A percentile compares a stretch with the other conserved stretches of the same genome.
Evolutionary conservation across 1,284 basidiomycete genomes (phyloP).

Genomic region (Neonothopanus nambi): DNA sequence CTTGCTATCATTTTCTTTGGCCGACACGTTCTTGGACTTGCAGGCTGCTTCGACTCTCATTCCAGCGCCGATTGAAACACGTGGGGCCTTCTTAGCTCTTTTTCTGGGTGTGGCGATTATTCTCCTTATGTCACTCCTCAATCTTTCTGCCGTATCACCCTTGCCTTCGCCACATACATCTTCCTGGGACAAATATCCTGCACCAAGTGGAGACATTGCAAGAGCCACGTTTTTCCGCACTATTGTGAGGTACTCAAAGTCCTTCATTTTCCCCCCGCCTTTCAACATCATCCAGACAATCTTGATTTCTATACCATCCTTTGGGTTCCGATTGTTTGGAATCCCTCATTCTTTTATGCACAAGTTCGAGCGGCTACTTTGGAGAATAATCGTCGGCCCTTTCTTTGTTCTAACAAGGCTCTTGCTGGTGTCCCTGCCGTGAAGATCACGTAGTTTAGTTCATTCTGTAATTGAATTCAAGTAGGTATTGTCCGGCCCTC

Average conservation of each 20-base stretch:
- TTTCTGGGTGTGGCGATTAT: slow-evolving; percentile 30
- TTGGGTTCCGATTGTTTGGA: slow-evolving; percentile 22
- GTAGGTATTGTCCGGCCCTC: too few relatives aligned
- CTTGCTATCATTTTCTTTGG: slow-evolving; percentile 43
- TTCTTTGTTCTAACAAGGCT: slow-evolving; percentile 31
- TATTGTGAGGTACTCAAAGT: slow-evolving; percentile 38
- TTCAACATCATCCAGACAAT: slow-evolving; percentile 43
- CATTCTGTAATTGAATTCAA: too few relatives aligned
- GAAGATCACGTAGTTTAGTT: not conserved
- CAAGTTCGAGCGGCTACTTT: slow-evolving; percentile 34
- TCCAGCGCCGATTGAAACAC: slow-evolving; percentile 45
- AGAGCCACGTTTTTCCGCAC: slow-evolving; percentile 41
- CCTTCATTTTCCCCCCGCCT: slow-evolving; percentile 49
- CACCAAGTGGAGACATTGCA: slow-evolving; percentile 41
- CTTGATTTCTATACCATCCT: slow-evolving; percentile 28
- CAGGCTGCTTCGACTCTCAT: not conserved
- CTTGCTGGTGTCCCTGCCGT: slow-evolving; percentile 5
- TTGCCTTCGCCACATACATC: slow-evolving; percentile 5
- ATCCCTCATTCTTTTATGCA: slow-evolving; percentile 16
- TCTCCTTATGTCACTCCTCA: not conserved
- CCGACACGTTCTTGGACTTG: slow-evolving; percentile 26
- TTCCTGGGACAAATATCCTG: slow-evolving; percentile 52
- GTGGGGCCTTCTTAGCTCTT: slow-evolving; percentile 40
- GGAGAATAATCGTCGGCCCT: slow-evolving; percentile 46
- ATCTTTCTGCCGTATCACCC: slow-evolving; percentile 13